A percentile compares a stretch with the other conserved stretches of the same genome.
Evolutionary conservation across 805 yeast genomes (phyloP).

Genomic region (Wickerhamomyces kurtzmanii): DNA sequence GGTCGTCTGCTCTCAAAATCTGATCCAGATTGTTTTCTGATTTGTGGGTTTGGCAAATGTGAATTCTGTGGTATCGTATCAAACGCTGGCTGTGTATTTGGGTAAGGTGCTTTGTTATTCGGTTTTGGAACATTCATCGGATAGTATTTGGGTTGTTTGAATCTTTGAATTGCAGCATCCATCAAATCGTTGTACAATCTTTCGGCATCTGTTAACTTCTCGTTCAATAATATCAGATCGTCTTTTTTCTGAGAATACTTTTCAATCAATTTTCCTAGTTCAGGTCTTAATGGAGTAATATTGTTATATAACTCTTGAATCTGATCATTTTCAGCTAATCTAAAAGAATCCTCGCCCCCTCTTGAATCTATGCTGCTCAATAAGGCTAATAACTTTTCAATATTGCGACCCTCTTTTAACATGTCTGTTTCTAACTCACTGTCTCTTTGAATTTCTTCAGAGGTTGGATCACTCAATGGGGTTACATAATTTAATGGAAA

Average conservation of each 20-base stretch:
- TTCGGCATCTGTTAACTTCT: constrained; percentile 61
- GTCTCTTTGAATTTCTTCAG: constrained; percentile 46
- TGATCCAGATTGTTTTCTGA: background rate
- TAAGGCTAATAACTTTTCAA: constrained; percentile 61
- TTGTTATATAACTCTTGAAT: constrained; percentile 66
- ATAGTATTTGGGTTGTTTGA: constrained; percentile 10
- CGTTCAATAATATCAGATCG: constrained; percentile 64
- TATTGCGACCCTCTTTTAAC: constrained; percentile 42
- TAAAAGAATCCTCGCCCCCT: constrained; percentile 18
- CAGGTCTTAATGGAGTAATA: constrained; percentile 63
- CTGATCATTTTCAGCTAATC: constrained; percentile 46
- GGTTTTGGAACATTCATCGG: constrained; percentile 3
- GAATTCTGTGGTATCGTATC: background rate
- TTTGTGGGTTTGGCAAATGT: background rate
- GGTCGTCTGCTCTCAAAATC: constrained; percentile 1
- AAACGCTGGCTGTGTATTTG: constrained; percentile 2
- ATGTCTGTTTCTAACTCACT: constrained; percentile 39
- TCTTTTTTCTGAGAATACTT: constrained; percentile 69
- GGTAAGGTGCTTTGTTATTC: constrained; percentile 5
- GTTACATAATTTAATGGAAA: constrained; percentile 91
- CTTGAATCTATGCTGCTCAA: constrained; percentile 27
- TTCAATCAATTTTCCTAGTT: constrained; percentile 66
- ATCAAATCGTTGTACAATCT: constrained; percentile 59
- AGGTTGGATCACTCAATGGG: constrained; percentile 58
- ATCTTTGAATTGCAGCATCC: constrained; percentile 32